phyloP scores from a whole-genome alignment of 345 rosid genomes.

The Melaleuca quinquenervia region DNA sequence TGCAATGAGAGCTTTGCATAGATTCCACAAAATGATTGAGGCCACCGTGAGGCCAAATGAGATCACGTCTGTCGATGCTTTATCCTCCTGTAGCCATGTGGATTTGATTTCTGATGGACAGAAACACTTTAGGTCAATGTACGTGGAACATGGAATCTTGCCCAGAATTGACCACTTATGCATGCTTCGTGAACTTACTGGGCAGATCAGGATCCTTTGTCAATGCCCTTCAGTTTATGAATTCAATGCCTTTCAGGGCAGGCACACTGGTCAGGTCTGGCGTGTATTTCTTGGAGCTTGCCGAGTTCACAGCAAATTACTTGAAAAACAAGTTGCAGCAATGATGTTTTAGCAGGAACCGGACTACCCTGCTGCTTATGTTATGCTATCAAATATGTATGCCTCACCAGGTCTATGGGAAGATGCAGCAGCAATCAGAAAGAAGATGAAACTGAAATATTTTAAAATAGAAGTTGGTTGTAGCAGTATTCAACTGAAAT shows the following conservation, averaged over 20 bases:
- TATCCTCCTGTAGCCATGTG: conserved; percentile 49
- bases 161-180: conserved; percentile 68
- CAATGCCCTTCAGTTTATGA: conserved; percentile 44
- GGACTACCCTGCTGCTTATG: too few species aligned
- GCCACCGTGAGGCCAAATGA: conserved; percentile 44
- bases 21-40: conserved; percentile 41
- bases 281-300: conserved; percentile 72
- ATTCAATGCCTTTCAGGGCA: conserved; percentile 39
- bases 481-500: conserved; percentile 63
- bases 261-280: conserved; percentile 49
- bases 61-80: conserved; percentile 54
- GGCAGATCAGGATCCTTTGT: conserved; percentile 45
- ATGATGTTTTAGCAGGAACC: conserved; percentile 36
- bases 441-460: conserved; percentile 46
- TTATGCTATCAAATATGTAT: conserved; percentile 41
- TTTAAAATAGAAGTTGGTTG: conserved; percentile 62
- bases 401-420: conserved; percentile 61
- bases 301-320: conserved; percentile 36
- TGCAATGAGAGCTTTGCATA: conserved; percentile 45
- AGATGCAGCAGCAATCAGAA: conserved; percentile 36
- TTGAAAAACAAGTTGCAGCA: conserved; percentile 48
- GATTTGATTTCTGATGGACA: conserved; percentile 30
- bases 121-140: conserved; percentile 42
- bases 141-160: conserved; percentile 33
- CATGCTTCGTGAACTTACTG: conserved; percentile 55